Evolutionary conservation across 805 yeast species (phyloP).

Genomic region (Saccharomycopsis guyanensis): DNA sequence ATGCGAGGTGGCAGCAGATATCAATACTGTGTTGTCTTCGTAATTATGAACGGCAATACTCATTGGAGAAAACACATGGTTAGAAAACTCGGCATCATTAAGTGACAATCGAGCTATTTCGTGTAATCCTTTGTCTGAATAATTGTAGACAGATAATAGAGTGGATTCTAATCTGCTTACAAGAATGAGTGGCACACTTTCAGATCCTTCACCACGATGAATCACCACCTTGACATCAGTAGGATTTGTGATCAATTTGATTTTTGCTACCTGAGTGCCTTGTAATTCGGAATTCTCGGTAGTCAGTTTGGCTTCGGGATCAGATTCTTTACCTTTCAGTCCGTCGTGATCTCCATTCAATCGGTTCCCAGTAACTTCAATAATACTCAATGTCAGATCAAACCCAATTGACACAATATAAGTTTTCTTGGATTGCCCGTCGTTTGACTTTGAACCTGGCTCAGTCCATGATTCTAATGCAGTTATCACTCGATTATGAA

Average conservation of each 20-base stretch:
- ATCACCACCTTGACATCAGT: slow-evolving; percentile 39
- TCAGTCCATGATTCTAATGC: slow-evolving; percentile 26
- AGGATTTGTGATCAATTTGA: slow-evolving; percentile 42
- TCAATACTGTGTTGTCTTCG: slow-evolving; percentile 20
- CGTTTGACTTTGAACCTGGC: slow-evolving; percentile 24
- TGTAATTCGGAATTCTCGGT: too few relatives aligned
- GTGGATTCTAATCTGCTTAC: slow-evolving; percentile 57
- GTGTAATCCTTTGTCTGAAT: slow-evolving; percentile 21
- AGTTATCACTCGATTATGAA: slow-evolving; percentile 35
- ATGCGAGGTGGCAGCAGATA: slow-evolving; percentile 70
- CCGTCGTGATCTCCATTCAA: too few relatives aligned
- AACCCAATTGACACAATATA: slow-evolving; percentile 51
- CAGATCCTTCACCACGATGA: slow-evolving; percentile 19
- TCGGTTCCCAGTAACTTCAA: slow-evolving; percentile 11
- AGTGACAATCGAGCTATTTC: slow-evolving; percentile 45
- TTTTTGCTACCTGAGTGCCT: slow-evolving; percentile 24
- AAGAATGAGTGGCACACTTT: slow-evolving; percentile 34
- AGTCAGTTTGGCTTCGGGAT: too few relatives aligned
- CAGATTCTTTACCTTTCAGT: too few relatives aligned
- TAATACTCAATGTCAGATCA: slow-evolving; percentile 40
- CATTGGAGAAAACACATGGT: slow-evolving; percentile 56
- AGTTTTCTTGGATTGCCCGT: too few relatives aligned
- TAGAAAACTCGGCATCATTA: slow-evolving; percentile 66
- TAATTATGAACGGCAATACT: slow-evolving; percentile 28
- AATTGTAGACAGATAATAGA: slow-evolving; percentile 39